phyloP scores from a whole-genome alignment of 2,329 filamentous ascomycete genomes.

The Bipolaris sorokiniana region DNA sequence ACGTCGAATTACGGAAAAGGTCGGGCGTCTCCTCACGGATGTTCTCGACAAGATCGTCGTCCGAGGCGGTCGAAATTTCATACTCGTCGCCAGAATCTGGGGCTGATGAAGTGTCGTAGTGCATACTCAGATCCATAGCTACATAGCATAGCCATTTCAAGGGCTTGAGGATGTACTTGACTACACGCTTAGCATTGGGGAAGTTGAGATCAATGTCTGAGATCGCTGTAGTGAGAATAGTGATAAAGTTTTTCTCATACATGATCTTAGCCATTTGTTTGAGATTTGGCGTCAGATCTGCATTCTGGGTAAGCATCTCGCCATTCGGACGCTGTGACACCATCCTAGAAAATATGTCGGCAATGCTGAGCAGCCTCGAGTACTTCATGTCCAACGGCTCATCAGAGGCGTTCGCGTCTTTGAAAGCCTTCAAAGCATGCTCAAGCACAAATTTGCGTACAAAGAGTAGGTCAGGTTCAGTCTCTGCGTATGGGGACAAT shows the following conservation, averaged over 20 bases:
- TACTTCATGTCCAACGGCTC: conserved; percentile 88
- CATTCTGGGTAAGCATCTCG: conserved; percentile 46
- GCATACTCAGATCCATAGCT: conserved; percentile 82
- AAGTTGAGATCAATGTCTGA: conserved; percentile 96
- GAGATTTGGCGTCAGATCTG: conserved; percentile 62
- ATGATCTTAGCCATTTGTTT: conserved; percentile 90
- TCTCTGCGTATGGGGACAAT: conserved; percentile 62
- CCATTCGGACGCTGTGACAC: conserved; percentile 64
- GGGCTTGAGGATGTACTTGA: conserved; percentile 94
- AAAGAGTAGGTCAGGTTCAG: conserved; percentile 84
- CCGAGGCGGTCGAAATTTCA: conserved; percentile 90
- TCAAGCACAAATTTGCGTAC: conserved; percentile 95
- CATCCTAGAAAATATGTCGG: conserved; percentile 92
- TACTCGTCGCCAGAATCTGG: conserved; percentile 76
- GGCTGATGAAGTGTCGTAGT: conserved; percentile 72
- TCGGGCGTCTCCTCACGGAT: conserved; percentile 84
- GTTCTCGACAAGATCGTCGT: conserved; percentile 81
- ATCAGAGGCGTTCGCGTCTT: conserved; percentile 78
- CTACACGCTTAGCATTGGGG: conserved; percentile 87
- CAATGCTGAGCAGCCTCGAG: conserved; percentile 81
- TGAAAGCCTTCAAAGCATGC: conserved; percentile 89
- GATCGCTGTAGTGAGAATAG: conserved; percentile 86
- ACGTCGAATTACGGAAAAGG: conserved; percentile 91
- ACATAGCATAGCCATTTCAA: conserved; percentile 86
- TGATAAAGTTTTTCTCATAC: conserved; percentile 97